These are phyloP conservation scores for Nannizziopsis barbatae DNA, from an alignment of 2,329 filamentous ascomycete species.

Conservation along the genomic window DNA sequence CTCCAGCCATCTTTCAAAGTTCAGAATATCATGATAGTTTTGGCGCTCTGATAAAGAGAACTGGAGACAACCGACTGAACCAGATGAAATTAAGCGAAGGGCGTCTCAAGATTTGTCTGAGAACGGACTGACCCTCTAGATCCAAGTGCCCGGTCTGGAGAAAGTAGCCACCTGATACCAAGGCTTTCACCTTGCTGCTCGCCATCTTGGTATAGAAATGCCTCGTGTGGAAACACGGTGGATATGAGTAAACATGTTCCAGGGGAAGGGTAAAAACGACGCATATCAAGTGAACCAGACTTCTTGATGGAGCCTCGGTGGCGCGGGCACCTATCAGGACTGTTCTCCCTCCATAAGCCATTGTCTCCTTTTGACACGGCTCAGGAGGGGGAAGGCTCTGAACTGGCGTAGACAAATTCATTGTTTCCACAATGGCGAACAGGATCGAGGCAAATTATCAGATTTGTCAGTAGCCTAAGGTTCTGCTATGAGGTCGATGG, in stretches of 20 bases:
- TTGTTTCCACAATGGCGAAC: conserved; percentile 7
- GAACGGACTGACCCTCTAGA: conserved; percentile 1
- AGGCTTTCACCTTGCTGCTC: not conserved
- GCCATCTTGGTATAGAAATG: not conserved
- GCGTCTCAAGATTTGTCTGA: conserved; percentile 1
- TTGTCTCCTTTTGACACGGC: not conserved
- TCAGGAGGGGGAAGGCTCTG: not conserved
- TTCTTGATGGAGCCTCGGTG: not conserved
- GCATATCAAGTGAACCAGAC: not conserved
- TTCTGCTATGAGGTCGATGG: not conserved
- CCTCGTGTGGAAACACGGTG: not conserved
- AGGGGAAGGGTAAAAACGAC: not conserved
- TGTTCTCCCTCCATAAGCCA: not conserved
- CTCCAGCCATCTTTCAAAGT: no score
- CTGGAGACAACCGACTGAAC: not conserved
- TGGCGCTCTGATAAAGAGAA: not conserved
- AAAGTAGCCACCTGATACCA: conserved; percentile 1
- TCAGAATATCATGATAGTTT: not conserved
- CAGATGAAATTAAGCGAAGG: not conserved
- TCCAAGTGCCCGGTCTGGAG: not conserved
- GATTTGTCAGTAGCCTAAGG: no score
- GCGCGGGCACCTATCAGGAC: conserved; percentile 1
- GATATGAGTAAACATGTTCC: not conserved
- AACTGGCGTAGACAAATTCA: not conserved
- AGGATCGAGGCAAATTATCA: conserved; percentile 2